Evolutionary conservation across 768 basidiomycete species (phyloP).

Genomic region (Hygrocybe punicea): DNA sequence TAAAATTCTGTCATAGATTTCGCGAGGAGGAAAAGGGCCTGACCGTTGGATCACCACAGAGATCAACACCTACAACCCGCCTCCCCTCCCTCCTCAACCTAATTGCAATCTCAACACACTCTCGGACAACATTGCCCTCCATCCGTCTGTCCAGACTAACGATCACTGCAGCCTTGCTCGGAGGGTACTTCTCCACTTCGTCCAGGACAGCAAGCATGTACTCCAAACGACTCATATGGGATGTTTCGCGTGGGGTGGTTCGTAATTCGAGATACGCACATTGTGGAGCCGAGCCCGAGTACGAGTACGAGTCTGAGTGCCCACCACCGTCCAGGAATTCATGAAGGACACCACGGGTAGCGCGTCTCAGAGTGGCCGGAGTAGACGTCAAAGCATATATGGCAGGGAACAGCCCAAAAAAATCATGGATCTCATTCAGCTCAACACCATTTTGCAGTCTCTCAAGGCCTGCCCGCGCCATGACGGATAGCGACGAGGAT

Average conservation of each 20-base stretch:
- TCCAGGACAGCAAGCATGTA: slow-evolving; percentile 67
- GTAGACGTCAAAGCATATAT: slow-evolving; percentile 76
- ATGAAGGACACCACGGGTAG: slow-evolving; percentile 61
- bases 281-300: slow-evolving; percentile 38
- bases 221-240: slow-evolving; percentile 51
- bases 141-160: slow-evolving; percentile 77
- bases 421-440: slow-evolving; percentile 60
- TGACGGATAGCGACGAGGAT: slow-evolving; percentile 14
- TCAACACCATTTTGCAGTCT: slow-evolving; percentile 41
- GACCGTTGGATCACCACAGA: slow-evolving; percentile 71
- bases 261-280: slow-evolving; percentile 79
- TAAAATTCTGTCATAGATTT: neutral
- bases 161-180: slow-evolving; percentile 54
- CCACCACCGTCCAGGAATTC: slow-evolving; percentile 51
- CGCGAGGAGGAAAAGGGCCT: neutral
- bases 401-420: slow-evolving; percentile 71
- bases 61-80: slow-evolving; percentile 71
- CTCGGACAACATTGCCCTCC: slow-evolving; percentile 45
- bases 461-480: slow-evolving; percentile 31
- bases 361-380: slow-evolving; percentile 49
- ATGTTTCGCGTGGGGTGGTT: slow-evolving; percentile 65
- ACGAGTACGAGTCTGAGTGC: neutral
- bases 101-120: slow-evolving; percentile 58
- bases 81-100: slow-evolving; percentile 53
- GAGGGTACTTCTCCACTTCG: slow-evolving; percentile 57